These are phyloP conservation scores for Croton setiger DNA, from an alignment of 441 rosid genomes.

Conservation along the genomic window DNA sequence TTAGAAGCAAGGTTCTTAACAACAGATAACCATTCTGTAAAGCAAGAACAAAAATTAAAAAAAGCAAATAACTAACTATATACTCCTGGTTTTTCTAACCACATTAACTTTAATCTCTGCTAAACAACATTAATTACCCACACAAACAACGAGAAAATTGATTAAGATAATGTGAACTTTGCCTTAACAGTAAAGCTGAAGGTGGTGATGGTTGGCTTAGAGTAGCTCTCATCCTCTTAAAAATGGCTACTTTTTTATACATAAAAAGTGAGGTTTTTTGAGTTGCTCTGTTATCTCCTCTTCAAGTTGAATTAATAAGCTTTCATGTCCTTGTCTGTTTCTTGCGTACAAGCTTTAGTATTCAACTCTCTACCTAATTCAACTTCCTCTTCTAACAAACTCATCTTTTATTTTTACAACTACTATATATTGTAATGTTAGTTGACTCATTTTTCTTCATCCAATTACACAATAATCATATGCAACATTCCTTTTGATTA, in stretches of 20 bases:
- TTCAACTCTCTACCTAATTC: constrained; percentile 24
- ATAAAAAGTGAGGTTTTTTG: background rate
- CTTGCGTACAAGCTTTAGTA: constrained; percentile 34
- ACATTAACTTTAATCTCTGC: no score
- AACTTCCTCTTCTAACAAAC: constrained; percentile 22
- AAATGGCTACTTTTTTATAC: background rate
- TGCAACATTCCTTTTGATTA: background rate
- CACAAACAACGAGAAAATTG: no score
- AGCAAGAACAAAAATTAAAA: background rate
- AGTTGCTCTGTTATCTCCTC: constrained; percentile 16
- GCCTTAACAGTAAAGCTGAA: no score
- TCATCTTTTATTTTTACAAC: background rate
- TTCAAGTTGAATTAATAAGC: constrained; percentile 11
- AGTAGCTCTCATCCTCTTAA: constrained; percentile 20
- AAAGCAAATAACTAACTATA: no score
- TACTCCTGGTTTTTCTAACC: no score
- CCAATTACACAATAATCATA: background rate
- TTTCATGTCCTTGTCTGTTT: constrained; percentile 13
- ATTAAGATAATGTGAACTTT: no score
- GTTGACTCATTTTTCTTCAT: background rate
- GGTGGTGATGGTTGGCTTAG: constrained; percentile 29
- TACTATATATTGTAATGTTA: constrained; percentile 9
- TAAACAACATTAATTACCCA: no score
- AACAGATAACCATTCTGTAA: constrained; percentile 9
- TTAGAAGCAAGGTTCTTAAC: constrained; percentile 22